phyloP scores from a whole-genome alignment of 73 alveolate genomes.

The Paramecium octaurelia region DNA sequence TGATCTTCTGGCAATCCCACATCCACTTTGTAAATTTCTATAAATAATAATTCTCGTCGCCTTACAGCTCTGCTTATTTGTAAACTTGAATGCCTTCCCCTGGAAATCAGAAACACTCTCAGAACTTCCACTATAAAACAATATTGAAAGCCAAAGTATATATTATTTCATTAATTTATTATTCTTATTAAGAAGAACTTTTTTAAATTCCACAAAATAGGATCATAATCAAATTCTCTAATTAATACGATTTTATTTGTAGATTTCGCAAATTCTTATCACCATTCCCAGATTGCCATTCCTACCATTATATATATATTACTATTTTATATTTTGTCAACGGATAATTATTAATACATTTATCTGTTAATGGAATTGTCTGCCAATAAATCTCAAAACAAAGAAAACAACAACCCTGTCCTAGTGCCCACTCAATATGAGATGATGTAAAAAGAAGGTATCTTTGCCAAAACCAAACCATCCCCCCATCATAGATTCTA shows the following conservation, averaged over 20 bases:
- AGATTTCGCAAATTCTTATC: neutral
- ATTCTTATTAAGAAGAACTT: neutral
- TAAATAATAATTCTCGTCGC: neutral
- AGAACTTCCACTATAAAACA: neutral
- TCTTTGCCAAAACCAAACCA: neutral
- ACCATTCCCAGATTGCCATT: neutral
- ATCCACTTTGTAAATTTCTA: constrained; percentile 3
- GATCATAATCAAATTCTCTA: neutral
- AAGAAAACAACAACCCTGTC: constrained; percentile 15
- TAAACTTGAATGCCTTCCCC: constrained; percentile 35
- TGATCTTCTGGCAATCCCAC: constrained; percentile 28
- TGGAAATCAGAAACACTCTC: constrained; percentile 20
- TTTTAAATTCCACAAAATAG: neutral
- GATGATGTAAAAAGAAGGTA: neutral
- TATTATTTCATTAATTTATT: neutral
- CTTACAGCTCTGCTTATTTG: neutral
- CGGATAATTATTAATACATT: neutral
- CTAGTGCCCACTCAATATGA: neutral
- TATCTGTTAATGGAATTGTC: constrained; percentile 11
- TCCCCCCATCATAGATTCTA: neutral
- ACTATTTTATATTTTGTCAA: neutral
- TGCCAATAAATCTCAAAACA: neutral
- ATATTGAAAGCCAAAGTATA: neutral
- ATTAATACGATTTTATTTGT: neutral
- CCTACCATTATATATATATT: neutral